These are phyloP conservation scores for Mycogone perniciosa DNA, from an alignment of 2,329 filamentous ascomycete species.

Conservation along the genomic window DNA sequence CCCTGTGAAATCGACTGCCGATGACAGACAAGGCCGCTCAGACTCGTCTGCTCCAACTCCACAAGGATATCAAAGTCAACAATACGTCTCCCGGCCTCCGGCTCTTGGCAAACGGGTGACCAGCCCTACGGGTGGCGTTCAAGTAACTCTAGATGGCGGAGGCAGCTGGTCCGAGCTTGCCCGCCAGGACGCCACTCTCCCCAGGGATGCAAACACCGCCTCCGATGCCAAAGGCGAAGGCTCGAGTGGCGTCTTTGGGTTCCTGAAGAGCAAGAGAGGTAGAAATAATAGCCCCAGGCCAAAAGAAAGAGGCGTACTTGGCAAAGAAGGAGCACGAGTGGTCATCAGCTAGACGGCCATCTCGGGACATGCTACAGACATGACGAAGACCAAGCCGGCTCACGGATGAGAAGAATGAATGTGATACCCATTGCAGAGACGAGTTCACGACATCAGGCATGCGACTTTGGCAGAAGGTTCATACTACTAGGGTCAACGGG, in stretches of 20 bases:
- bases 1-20: slow-evolving; percentile 11
- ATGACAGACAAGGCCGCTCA: slow-evolving; percentile 21
- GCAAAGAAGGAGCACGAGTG: slow-evolving; percentile 87
- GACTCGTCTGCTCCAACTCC: slow-evolving; percentile 30
- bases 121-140: slow-evolving; percentile 76
- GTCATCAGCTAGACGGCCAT: slow-evolving; percentile 54
- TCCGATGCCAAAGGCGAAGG: slow-evolving; percentile 48
- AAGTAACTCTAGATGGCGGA: slow-evolving; percentile 83
- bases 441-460: slow-evolving; percentile 6
- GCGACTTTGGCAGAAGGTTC: neutral
- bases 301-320: slow-evolving; percentile 85
- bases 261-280: slow-evolving; percentile 83
- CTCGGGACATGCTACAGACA: neutral
- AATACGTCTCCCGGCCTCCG: slow-evolving; percentile 40
- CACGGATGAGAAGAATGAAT: slow-evolving; percentile 3
- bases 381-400: neutral
- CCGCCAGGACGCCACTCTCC: slow-evolving; percentile 71
- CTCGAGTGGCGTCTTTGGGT: slow-evolving; percentile 81
- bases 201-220: slow-evolving; percentile 55
- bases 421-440: slow-evolving; percentile 6
- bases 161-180: slow-evolving; percentile 90
- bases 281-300: slow-evolving; percentile 89
- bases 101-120: slow-evolving; percentile 62
- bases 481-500: neutral
- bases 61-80: slow-evolving; percentile 39